Evolutionary conservation across 73 alveolate genomes (phyloP), one percentile per base, ranked within the genome.

Genomic region (Blepharisma stoltei): DNA sequence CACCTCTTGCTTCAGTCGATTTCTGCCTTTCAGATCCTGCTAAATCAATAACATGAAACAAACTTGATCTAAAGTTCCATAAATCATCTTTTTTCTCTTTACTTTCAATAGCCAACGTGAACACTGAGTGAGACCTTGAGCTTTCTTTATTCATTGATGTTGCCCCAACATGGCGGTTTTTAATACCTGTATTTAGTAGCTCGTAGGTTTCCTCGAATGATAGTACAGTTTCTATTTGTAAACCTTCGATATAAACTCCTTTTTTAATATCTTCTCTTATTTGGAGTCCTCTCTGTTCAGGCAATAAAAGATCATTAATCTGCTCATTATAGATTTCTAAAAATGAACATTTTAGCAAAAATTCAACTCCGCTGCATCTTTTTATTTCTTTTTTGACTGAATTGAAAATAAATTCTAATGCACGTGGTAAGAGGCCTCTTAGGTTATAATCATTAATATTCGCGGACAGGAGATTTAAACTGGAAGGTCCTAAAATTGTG

Each of bases 21-120:
- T 95, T 90, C 69, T 92, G 92, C 14, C 98, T 90, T 77, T 97
- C 99, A 21, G 97, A 88, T 23, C 99, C 99, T 7, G 99, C 99
- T 25, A 97, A 81, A 84, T 96, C 99, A 23, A 97, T 94, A 65
- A 97, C 85, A 80, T 97, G 96, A 73, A 97, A 93, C 81, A 92
- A 86, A 38, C 96, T 76, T 43, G 79, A 86, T 81, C 69, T 82
- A 27, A 55, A 68, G 48, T n/a, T 41, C n/a, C 44, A 41, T 6
- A 45, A 43, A 7, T 73, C 77, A 46, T 43, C 69, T 75, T 32
- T 14, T 67, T 67, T 77, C 7, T 65, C 78, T 77, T 77, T 77
- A 37, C 81, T 55, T 44, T 90, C 83, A 38, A 92, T 80, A 8
- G 73, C 78, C 43, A 92, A 71, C 27, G 97, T 86, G 53, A 94